Conservation (phyloP, 225 moss, liverwort and hornwort genomes). For the Lunularia cruciata region DNA sequence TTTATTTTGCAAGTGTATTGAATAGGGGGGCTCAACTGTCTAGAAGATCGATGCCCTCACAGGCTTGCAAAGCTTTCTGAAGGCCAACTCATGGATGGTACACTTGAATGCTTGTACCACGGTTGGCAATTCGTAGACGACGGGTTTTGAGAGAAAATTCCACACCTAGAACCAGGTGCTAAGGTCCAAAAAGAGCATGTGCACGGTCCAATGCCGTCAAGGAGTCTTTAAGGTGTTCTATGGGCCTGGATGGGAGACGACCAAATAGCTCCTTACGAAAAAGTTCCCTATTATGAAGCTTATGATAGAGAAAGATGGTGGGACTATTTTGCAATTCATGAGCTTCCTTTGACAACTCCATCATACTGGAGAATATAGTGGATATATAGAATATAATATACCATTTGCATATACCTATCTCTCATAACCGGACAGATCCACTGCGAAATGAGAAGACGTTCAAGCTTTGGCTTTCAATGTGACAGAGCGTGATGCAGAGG, state of each 20-base stretch:
- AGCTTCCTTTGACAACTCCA: constrained; percentile 84
- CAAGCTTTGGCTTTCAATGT: constrained; percentile 72
- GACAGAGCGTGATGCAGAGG: constrained; percentile 59
- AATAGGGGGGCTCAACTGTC: constrained; percentile 70
- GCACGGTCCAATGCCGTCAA: constrained; percentile 63
- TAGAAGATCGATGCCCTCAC: constrained; percentile 92
- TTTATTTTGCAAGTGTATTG: no score
- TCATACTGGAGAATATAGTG: constrained; percentile 77
- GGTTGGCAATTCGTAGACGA: constrained; percentile 87
- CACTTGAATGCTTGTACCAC: constrained; percentile 86
- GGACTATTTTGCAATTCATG: constrained; percentile 49
- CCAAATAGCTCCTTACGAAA: constrained; percentile 50
- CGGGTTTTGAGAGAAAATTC: constrained; percentile 74
- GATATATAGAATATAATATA: no score
- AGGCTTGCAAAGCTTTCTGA: constrained; percentile 96
- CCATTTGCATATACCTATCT: constrained; percentile 86
- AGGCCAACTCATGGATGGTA: constrained; percentile 84
- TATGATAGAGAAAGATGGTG: constrained; percentile 49
- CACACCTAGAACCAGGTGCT: constrained; percentile 75
- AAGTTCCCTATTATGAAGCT: constrained; percentile 76
- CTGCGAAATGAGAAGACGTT: constrained; percentile 66
- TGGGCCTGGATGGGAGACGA: constrained; percentile 85
- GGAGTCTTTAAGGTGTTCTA: constrained; percentile 74
- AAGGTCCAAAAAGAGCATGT: constrained; percentile 76
- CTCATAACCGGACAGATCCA: constrained; percentile 71